Conservation (phyloP, 2,329 filamentous ascomycete species). For the Colletotrichum liaoningense region DNA sequence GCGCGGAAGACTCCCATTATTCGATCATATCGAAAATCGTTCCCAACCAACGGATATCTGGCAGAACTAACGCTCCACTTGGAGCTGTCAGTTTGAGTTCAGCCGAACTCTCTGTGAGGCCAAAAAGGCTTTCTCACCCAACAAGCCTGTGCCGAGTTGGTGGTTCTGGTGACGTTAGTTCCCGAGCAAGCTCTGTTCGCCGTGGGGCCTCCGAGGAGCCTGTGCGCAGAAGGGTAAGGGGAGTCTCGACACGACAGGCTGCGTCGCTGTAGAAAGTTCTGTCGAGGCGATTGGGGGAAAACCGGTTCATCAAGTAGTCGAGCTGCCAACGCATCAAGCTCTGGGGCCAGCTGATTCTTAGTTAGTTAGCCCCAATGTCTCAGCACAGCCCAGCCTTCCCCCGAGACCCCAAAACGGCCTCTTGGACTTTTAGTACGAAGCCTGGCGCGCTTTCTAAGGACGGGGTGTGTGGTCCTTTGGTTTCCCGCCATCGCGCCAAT, state of each 20-base stretch:
- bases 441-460: not conserved
- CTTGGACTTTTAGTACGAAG: not conserved
- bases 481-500: slow-evolving; percentile 42
- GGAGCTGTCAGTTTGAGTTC: not conserved
- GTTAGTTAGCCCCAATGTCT: not conserved
- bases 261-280: not conserved
- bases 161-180: slow-evolving; percentile 1
- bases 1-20: not conserved
- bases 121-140: not conserved
- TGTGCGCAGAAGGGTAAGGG: not conserved
- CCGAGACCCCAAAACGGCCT: not conserved
- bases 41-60: not conserved
- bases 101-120: not conserved
- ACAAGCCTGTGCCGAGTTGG: not conserved
- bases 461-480: not conserved
- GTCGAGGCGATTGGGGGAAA: not conserved
- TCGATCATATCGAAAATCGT: not conserved
- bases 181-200: not conserved
- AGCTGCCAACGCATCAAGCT: slow-evolving; percentile 28
- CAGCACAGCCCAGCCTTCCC: slow-evolving; percentile 18
- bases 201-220: not conserved
- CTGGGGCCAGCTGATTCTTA: slow-evolving; percentile 12
- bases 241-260: not conserved
- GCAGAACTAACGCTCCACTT: not conserved
- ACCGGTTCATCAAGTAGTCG: slow-evolving; percentile 5